Percentiles rank a stretch among this genome's conserved stretches.
Conservation (phyloP, 106 monocot genomes). For the Dioscorea zingiberensis region DNA sequence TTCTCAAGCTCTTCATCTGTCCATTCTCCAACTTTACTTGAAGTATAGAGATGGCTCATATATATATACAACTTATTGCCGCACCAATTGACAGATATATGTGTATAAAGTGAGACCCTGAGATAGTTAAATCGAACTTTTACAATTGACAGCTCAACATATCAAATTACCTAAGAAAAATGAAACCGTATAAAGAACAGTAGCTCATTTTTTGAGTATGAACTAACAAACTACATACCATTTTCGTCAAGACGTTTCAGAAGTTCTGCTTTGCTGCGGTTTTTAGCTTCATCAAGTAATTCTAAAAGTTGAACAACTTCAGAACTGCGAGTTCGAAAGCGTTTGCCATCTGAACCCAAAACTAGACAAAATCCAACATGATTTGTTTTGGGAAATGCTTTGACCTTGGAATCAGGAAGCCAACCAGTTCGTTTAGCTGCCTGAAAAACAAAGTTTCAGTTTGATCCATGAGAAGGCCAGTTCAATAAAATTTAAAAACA, state of each 20-base stretch:
- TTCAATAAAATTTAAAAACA: background rate
- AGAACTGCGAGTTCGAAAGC: slow-evolving; percentile 82
- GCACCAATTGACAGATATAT: too few relatives aligned
- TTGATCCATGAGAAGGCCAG: too few relatives aligned
- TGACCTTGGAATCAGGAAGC: slow-evolving; percentile 34
- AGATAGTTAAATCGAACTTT: background rate
- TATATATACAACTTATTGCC: background rate
- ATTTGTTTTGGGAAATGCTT: slow-evolving; percentile 49
- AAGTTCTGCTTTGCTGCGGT: slow-evolving; percentile 77
- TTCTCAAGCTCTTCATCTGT: slow-evolving; percentile 70
- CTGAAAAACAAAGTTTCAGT: too few relatives aligned
- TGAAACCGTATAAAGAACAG: background rate
- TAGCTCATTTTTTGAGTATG: too few relatives aligned
- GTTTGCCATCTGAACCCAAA: slow-evolving; percentile 91
- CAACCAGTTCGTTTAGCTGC: slow-evolving; percentile 52
- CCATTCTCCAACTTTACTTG: slow-evolving; percentile 84
- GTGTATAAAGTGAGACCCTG: too few relatives aligned
- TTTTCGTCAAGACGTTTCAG: slow-evolving; percentile 62
- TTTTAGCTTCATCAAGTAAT: slow-evolving; percentile 91
- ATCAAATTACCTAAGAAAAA: too few relatives aligned
- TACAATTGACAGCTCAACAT: background rate
- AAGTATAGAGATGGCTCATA: background rate
- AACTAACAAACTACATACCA: slow-evolving; percentile 27
- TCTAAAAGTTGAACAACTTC: slow-evolving; percentile 92
- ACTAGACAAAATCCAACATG: slow-evolving; percentile 93